Percentiles rank a stretch among this genome's conserved stretches.
These are phyloP conservation scores for Theileria annulata DNA, from an alignment of 169 alveolate genomes.

Conservation along the genomic window DNA sequence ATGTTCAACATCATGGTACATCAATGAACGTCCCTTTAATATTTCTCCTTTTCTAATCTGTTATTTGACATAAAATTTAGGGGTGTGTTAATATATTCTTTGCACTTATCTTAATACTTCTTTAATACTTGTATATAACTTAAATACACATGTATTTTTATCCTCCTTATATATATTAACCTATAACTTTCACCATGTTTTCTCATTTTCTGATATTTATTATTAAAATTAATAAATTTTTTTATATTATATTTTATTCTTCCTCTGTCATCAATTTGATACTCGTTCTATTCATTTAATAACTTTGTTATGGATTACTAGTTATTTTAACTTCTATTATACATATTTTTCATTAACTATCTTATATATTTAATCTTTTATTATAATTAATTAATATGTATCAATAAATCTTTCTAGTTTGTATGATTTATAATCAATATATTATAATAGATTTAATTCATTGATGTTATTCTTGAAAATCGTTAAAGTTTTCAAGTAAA, in stretches of 20 bases:
- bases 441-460: neutral
- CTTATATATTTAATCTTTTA: neutral
- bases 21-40: neutral
- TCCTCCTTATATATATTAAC: neutral
- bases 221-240: too few relatives aligned
- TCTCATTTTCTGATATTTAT: neutral
- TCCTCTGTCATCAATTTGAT: neutral
- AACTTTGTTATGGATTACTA: neutral
- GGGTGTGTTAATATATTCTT: neutral
- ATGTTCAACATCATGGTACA: slow-evolving; percentile 2
- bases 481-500: slow-evolving; percentile 81
- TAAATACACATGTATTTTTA: slow-evolving; percentile 4
- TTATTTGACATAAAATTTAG: neutral
- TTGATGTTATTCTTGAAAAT: slow-evolving; percentile 51
- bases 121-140: neutral
- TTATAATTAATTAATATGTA: neutral
- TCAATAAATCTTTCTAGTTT: neutral
- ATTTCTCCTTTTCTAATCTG: neutral
- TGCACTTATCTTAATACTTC: neutral
- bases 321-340: neutral
- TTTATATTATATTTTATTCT: neutral
- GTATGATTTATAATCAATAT: neutral
- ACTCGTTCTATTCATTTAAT: neutral
- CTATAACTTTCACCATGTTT: neutral
- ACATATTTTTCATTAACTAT: neutral